Base-by-base conservation (phyloP, 257 asterid species). In the Plantago elongata region DNA sequence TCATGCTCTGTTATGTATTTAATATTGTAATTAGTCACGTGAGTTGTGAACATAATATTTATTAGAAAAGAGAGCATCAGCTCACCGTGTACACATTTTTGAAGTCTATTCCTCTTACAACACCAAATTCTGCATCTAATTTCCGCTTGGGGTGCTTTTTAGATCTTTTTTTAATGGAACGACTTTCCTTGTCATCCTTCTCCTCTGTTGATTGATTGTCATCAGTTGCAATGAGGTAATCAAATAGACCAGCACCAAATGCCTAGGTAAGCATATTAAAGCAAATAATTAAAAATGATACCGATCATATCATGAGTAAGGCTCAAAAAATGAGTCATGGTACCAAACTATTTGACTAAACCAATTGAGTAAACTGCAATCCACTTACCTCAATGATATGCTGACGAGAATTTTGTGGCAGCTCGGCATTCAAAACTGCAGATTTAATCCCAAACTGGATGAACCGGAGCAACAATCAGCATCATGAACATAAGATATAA, bases 91-190 rank as follows among this genome's bases (percentile, higher is more conserved):
- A 71, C 69, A 89, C 99, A 70, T 93, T 82, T 77, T 93, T 93
- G 82, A 93, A 89, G 84, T 89, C 97, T 65, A 93, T 75, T 71
- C 99, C 99, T 84, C 97, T 83, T 43, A 84, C 96, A n/a, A 89
- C 97, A 63, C 99, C 97, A 30, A 93, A 89, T 80, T 93, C 97
- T 50, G 90, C 78, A 71, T 89, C 97, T 70, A 84, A 62, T 73
- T 86, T 92, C 44, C 50, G 67, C 85, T 84, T 92, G 65, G 83
- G 56, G 65, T 69, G 69, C 62, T 62, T 83, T 74, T 65, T 86
- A 51, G 83, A 69, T 71, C 82, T 89, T 69, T 78, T 89, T n/a
- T n/a, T 54, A 13, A 80, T 72, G 63, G 61, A 60, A 12, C 17
- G 75, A 63, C 60, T 75, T 77, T 77, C 86, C 67, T 65, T 68